Conservation (phyloP, 441 rosid genomes). For the Populus tomentosa region DNA sequence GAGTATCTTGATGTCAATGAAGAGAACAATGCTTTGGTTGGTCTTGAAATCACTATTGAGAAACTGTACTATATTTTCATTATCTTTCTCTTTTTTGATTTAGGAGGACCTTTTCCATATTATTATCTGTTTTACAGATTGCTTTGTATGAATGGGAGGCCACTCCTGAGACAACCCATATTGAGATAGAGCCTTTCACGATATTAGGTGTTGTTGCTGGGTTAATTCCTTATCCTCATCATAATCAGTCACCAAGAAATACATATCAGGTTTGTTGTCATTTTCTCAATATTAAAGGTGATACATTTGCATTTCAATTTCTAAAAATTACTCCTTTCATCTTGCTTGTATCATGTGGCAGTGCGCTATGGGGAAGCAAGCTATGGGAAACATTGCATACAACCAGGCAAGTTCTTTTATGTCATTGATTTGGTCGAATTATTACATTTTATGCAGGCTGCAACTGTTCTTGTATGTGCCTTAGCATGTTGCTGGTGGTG, state of each 20-base stretch:
- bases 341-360: conserved; percentile 23
- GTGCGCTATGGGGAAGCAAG: conserved; percentile 99
- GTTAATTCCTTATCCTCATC: conserved; percentile 96
- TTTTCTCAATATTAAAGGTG: conserved; percentile 14
- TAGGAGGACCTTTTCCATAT: conserved; percentile 11
- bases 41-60: conserved; percentile 19
- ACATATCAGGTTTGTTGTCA: conserved; percentile 73
- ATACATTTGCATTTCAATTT: conserved; percentile 8
- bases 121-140: conserved; percentile 51
- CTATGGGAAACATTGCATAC: conserved; percentile 97
- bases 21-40: conserved; percentile 95
- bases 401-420: conserved; percentile 66
- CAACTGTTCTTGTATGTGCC: background rate
- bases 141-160: conserved; percentile 88
- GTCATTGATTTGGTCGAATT: background rate
- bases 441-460: background rate
- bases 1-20: conserved; percentile 99
- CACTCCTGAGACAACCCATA: conserved; percentile 74
- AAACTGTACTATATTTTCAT: background rate
- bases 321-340: conserved; percentile 15
- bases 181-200: conserved; percentile 97
- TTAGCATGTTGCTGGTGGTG: background rate
- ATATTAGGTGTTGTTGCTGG: conserved; percentile 98
- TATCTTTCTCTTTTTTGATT: background rate
- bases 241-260: conserved; percentile 98